Evolutionary conservation across 768 basidiomycete genomes (phyloP).

Genomic region (Russula olivacea): DNA sequence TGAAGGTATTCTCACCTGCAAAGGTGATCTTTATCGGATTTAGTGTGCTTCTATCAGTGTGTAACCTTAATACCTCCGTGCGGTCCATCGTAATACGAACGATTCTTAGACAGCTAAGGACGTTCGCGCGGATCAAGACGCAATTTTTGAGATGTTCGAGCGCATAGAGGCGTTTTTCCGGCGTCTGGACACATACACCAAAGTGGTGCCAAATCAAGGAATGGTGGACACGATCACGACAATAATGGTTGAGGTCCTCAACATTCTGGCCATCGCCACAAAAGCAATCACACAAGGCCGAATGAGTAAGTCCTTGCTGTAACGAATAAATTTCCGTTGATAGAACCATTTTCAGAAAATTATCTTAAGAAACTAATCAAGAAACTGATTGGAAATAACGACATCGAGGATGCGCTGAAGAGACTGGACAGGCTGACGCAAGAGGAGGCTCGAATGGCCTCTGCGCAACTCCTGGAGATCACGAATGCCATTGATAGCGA

Average conservation of each 20-base stretch:
- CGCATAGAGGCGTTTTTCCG: too few relatives aligned
- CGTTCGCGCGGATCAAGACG: too few relatives aligned
- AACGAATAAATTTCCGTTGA: background rate
- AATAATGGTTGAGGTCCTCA: background rate
- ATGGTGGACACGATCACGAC: background rate
- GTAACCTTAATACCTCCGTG: too few relatives aligned
- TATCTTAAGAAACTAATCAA: background rate
- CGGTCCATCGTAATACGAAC: too few relatives aligned
- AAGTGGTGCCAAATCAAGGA: background rate
- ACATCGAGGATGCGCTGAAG: background rate
- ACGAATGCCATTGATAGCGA: background rate
- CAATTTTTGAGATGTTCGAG: too few relatives aligned
- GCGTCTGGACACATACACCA: background rate
- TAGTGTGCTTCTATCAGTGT: too few relatives aligned
- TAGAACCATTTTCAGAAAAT: background rate
- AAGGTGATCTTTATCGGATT: too few relatives aligned
- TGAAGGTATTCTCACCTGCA: too few relatives aligned
- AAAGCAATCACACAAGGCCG: background rate
- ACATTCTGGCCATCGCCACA: background rate
- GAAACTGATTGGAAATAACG: background rate
- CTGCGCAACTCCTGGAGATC: too few relatives aligned
- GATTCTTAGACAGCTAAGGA: too few relatives aligned
- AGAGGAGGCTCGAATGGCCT: too few relatives aligned
- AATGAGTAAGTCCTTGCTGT: background rate
- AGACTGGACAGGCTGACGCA: slow-evolving; percentile 1